phyloP scores from a whole-genome alignment of 495 filamentous ascomycete genomes.

The Xylaria grammica region DNA sequence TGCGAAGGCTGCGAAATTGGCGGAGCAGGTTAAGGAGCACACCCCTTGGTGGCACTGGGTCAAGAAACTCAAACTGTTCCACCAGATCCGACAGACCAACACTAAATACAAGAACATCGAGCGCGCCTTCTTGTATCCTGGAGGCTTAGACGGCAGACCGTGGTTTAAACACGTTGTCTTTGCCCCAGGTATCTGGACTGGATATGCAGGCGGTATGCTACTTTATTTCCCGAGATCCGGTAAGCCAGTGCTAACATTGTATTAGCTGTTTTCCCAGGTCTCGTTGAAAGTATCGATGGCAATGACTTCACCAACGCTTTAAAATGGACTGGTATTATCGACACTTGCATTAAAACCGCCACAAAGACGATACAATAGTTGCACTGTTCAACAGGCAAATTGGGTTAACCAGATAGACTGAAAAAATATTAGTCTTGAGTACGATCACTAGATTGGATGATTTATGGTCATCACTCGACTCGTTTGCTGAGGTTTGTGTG shows the following conservation, averaged over 20 bases:
- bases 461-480: background rate
- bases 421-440: background rate
- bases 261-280: conserved; percentile 75
- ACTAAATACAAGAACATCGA: conserved; percentile 79
- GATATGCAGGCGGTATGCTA: conserved; percentile 65
- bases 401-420: background rate
- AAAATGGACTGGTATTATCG: conserved; percentile 80
- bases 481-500: too few species aligned
- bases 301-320: conserved; percentile 75
- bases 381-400: background rate
- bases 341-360: conserved; percentile 68
- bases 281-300: conserved; percentile 81
- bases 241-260: conserved; percentile 21
- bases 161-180: conserved; percentile 97
- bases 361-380: conserved; percentile 50
- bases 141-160: conserved; percentile 78
- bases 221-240: background rate
- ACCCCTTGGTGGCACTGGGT: conserved; percentile 84
- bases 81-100: conserved; percentile 68
- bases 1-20: conserved; percentile 65
- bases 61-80: conserved; percentile 66
- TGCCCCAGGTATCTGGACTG: conserved; percentile 86
- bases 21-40: conserved; percentile 67
- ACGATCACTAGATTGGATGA: background rate
- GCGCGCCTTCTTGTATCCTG: conserved; percentile 75